A percentile compares a stretch with the other conserved stretches of the same genome.
These are phyloP conservation scores for Lotus japonicus DNA, from an alignment of 306 rosid genomes.

Conservation along the genomic window DNA sequence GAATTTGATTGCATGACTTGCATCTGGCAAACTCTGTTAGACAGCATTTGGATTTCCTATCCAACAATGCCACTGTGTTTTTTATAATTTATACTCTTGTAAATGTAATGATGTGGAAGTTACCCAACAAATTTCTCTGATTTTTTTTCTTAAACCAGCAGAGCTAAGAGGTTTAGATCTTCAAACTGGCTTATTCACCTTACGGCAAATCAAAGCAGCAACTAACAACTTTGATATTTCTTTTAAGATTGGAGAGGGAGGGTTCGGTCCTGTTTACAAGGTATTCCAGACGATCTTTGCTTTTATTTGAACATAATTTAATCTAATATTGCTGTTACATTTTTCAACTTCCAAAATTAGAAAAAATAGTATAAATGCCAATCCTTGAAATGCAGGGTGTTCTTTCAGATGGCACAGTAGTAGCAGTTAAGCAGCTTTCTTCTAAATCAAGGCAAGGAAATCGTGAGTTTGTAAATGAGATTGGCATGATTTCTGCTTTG, in stretches of 20 bases:
- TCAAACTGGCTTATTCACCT: slow-evolving; percentile 45
- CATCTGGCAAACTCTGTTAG: neutral
- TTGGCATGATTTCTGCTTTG: slow-evolving; percentile 63
- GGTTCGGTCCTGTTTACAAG: slow-evolving; percentile 71
- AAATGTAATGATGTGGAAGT: neutral
- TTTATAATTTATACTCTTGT: neutral
- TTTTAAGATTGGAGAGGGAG: slow-evolving; percentile 70
- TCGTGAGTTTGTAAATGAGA: slow-evolving; percentile 56
- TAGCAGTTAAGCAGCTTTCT: slow-evolving; percentile 66
- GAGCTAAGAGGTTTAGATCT: slow-evolving; percentile 45
- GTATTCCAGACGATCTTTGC: slow-evolving; percentile 19
- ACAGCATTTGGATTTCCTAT: neutral
- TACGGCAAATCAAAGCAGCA: slow-evolving; percentile 54
- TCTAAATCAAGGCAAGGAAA: slow-evolving; percentile 68
- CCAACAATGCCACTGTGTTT: neutral
- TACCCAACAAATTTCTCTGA: neutral
- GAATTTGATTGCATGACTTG: neutral
- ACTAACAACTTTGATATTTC: slow-evolving; percentile 46
- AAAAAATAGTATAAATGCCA: neutral
- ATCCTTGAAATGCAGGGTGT: slow-evolving; percentile 39
- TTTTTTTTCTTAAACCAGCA: neutral
- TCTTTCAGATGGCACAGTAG: slow-evolving; percentile 42
- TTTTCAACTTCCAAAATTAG: neutral
- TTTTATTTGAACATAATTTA: neutral
- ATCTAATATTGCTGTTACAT: neutral